Evolutionary conservation across 345 rosid species (phyloP), one percentile per base, ranked within the genome.

Genomic region (Lagerstroemia speciosa): DNA sequence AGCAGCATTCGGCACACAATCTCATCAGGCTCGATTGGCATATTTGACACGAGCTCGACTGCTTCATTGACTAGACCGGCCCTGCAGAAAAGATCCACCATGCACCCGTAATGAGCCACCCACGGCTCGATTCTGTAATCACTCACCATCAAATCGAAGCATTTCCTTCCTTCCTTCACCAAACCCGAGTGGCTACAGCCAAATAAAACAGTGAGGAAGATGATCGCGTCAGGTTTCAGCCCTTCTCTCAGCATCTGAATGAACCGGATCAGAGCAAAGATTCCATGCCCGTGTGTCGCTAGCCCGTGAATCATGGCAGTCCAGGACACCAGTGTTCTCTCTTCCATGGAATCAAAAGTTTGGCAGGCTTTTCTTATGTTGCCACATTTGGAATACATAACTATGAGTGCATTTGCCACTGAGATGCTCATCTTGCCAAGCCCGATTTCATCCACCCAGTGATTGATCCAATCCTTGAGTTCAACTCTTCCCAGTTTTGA

Each of bases 21-120:
- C 33, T 71, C 71, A 27, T 81, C 79, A 4, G 82, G 75, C 45
- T 78, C 78, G 55, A 76, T 67, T 2, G 88, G 82, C 80, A 79
- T 76, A 24, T 66, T 75, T 3, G 71, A 73, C 38, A 77, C 73
- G 41, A 81, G 77, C 31, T 78, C 78, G 27, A 70, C 76, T 7
- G 83, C 82, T 15, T 79, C 83, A 0, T 73, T 63, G 45, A 82
- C 46, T 3, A 71, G 65, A 33, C 85, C 82, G 34, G 78, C 82
- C 71, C 82, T 75, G 67, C 88, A 76, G 43, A 84, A 71, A 27
- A 84, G 82, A 75, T 84, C 88, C 62, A 84, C 81, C 85, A 81
- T 73, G 71, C 85, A 77, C n/a, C 81, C 81, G 20, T 80, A 81
- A 43, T 84, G 88, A 73, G 79, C 82, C 82, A 75, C 69, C 68